These are phyloP conservation scores for Eucalyptus urophylla DNA, from an alignment of 345 rosid species.

Conservation along the genomic window DNA sequence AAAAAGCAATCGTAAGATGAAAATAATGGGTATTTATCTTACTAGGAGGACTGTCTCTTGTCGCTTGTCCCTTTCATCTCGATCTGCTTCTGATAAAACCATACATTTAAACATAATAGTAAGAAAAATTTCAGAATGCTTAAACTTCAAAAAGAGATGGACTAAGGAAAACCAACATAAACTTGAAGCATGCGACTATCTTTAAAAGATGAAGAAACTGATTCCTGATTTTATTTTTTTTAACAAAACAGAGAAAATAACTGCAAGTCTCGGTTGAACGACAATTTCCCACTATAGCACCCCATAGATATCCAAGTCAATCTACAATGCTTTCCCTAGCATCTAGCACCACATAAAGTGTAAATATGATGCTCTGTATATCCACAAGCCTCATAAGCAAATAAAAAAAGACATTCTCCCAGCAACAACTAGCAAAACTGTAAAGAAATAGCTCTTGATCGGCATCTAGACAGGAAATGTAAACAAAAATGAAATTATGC, in stretches of 20 bases:
- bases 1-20: not conserved
- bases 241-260: not conserved
- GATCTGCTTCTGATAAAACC: constrained; percentile 9
- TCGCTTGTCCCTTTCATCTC: constrained; percentile 2
- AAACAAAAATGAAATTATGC: not conserved
- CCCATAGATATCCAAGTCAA: not conserved
- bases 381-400: not conserved
- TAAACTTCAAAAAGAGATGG: not conserved
- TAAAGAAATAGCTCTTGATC: not conserved
- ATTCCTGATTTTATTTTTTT: not conserved
- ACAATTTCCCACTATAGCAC: not conserved
- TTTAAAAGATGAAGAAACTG: not conserved
- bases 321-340: not conserved
- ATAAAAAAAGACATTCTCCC: not conserved
- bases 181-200: not conserved
- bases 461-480: not conserved
- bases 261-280: not conserved
- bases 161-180: not conserved
- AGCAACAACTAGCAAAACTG: not conserved
- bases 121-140: not conserved
- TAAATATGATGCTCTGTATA: not conserved
- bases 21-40: not conserved
- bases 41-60: constrained; percentile 12
- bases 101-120: not conserved
- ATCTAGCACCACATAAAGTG: not conserved